Evolutionary conservation across 2,329 filamentous ascomycete genomes (phyloP).

Genomic region (Juglanconis sp.): DNA sequence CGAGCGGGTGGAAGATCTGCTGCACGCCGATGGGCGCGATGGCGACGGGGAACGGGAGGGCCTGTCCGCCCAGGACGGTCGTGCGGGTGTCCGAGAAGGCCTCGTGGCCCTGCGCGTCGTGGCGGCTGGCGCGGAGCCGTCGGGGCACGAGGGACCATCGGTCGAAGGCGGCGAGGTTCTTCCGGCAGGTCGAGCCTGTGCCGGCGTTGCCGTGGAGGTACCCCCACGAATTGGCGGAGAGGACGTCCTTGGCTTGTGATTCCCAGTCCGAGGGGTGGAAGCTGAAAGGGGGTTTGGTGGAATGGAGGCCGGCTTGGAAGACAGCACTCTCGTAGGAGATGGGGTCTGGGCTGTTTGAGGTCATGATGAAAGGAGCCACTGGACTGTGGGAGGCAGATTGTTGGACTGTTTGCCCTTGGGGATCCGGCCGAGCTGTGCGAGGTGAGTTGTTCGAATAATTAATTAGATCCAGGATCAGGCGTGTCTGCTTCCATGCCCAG

Average conservation of each 20-base stretch:
- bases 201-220: slow-evolving; percentile 17
- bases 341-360: slow-evolving; percentile 2
- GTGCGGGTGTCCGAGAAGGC: slow-evolving; percentile 35
- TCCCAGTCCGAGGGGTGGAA: slow-evolving; percentile 16
- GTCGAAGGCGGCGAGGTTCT: slow-evolving; percentile 16
- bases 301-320: slow-evolving; percentile 13
- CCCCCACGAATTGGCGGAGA: slow-evolving; percentile 19
- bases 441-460: too few relatives aligned
- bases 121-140: slow-evolving; percentile 7
- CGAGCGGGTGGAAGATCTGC: slow-evolving; percentile 59
- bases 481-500: too few relatives aligned
- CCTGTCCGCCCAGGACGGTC: slow-evolving; percentile 49
- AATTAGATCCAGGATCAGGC: too few relatives aligned
- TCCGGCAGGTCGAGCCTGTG: slow-evolving; percentile 11
- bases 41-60: slow-evolving; percentile 57
- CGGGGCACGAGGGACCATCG: slow-evolving; percentile 15
- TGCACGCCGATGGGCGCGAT: slow-evolving; percentile 64
- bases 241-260: slow-evolving; percentile 6
- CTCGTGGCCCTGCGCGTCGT: background rate
- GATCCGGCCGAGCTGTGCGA: too few relatives aligned
- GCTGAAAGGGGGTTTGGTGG: slow-evolving; percentile 13
- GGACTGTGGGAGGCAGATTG: background rate
- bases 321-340: slow-evolving; percentile 10
- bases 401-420: background rate
- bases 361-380: background rate